Base-by-base conservation (phyloP, 2,329 filamentous ascomycete species). In the Phaeosphaeria sp. region DNA sequence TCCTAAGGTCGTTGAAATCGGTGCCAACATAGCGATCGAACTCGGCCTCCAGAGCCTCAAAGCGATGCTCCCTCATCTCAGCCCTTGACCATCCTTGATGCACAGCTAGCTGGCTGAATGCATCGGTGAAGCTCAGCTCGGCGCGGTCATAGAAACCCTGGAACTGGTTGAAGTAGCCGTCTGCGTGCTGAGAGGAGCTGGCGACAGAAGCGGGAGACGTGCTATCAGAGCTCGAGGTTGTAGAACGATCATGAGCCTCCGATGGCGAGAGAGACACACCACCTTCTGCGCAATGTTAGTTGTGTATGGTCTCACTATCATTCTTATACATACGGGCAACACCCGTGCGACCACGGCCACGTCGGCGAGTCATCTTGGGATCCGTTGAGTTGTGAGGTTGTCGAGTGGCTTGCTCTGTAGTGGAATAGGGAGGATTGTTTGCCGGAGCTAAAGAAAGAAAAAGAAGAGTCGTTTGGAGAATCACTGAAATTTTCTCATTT, bases 91-190 rank as follows among this genome's bases (percentile, higher is more conserved):
- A 65, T 18, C 57, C 56, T 42, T 62, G 48, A 3, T 55, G 51
- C 20, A 55, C 55, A 5, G 58, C 57, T 17, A 71, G 57, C 4
- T 60, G 66, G 11, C 51, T 53, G 51, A 71, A 66, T 6, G 48
- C 33, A 2, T n/a, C 20, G 1, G 9, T 27, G 44, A 69, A 53
- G 17, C 47, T 45, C 2, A 58, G 59, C 2, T 52, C 42, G 0
- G 56, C 55, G 7, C 61, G 51, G 6, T 54, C 39, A 9, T 42
- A 21, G 44, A 69, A 66, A 45, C 60, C 65, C n/a, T 49, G 45
- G 25, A 57, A 57, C 17, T 56, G 21, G 18, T 27, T 8, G 30
- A 52, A 56, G 3, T 43, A 48, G 54, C 36, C 50, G 21, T 18
- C 22, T 17, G 40, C 46, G n/a, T 17, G 21, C 6, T 46, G 24